Base-by-base conservation (phyloP, 2,329 filamentous ascomycete genomes). In the Trichoderma sp. region DNA sequence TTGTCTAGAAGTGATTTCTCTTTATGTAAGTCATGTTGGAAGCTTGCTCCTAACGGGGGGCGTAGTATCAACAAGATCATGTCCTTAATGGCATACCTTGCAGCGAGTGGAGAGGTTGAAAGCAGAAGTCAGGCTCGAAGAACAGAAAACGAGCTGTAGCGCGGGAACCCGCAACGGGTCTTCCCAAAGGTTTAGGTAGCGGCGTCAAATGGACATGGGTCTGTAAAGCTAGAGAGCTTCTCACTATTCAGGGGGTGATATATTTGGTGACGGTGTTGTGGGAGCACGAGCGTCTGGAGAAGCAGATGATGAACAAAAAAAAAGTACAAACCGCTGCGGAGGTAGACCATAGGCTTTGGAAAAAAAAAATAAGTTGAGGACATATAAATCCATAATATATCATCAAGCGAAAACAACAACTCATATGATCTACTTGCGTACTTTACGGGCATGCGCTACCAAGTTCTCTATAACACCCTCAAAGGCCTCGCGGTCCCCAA, bases 381-480 rank as follows among this genome's bases (percentile, higher is more conserved):
- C 30, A 39, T 2, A 34, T 24, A 39, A 39, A 4, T 26, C 30
- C 50, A 62, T 63, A 47, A 62, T 47, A 52, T 30, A 51, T 30
- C 43, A 50, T 54, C 41, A 47, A 57, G 52, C 52, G 57, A 50
- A 51, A 55, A 55, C 39, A 54, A 54, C 21, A 19, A 21, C n/a
- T 21, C 3, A 39, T 17, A 52, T 17, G n/a, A 52, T 65, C 56
- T 80, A 92, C 78, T 93, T 95, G 74, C 92, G 85, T 64, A 92
- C 88, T 79, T 93, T 92, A 75, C 92, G 85, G 57, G 92, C 92
- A 79, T 96, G 92, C 76, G 93, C 95, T 50, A 97, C 94, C 69
- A 98, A 78, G 76, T 97, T 97, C 79, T 97, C 94, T 83, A 98
- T 97, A 17, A 98, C 94, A 0, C 92, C 93, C 75, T 98, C 94